Base-by-base conservation (phyloP, 2,329 filamentous ascomycete species). In the Calonectria crousiana region DNA sequence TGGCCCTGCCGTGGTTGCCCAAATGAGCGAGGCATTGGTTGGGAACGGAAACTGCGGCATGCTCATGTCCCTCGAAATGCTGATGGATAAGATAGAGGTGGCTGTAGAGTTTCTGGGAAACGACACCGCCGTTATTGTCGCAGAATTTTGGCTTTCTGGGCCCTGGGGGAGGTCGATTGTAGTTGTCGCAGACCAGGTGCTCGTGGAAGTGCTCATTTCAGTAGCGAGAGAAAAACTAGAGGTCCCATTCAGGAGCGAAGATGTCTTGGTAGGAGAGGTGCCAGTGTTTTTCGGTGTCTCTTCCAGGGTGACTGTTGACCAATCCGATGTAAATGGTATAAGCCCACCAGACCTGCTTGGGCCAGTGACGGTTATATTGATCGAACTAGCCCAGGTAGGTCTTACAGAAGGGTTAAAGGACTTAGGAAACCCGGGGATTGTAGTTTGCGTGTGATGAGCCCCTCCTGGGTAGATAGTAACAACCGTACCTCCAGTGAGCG, bases 381-480 rank as follows among this genome's bases (percentile, higher is more conserved):
- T 75, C 16, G 66, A 56, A 26, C 76, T 69, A 16, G 44, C 52
- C 38, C 44, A 56, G 28, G 74, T 76, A 34, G 60, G 11, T 14
- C 38, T 60, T 13, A 58, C 47, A n/a, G 75, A 71, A 11, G 41
- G 53, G 60, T 75, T 70, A 11, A 68, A 53, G 9, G 76, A 71
- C 13, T 53, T 62, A 13, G 65, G 23, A 20, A 72, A 74, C 32
- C 56, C 38, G 11, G 41, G 23, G 13, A 65, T 75, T 26, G 30
- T 16, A 23, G 72, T 77, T 2, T 53, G 36, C 13, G 78, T 73
- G 32, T 71, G 74, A 5, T 65, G 49, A 30, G 75, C 28, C 11
- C 65, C 72, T 2, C 78, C 78, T 6, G 78, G 74, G 14, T 71
- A 72, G 13, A 78, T 62, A 14, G 78, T 80, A 10, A 78, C 62